Evolutionary conservation across 2,329 filamentous ascomycete species (phyloP).

Genomic region (Exophiala alcalophila): DNA sequence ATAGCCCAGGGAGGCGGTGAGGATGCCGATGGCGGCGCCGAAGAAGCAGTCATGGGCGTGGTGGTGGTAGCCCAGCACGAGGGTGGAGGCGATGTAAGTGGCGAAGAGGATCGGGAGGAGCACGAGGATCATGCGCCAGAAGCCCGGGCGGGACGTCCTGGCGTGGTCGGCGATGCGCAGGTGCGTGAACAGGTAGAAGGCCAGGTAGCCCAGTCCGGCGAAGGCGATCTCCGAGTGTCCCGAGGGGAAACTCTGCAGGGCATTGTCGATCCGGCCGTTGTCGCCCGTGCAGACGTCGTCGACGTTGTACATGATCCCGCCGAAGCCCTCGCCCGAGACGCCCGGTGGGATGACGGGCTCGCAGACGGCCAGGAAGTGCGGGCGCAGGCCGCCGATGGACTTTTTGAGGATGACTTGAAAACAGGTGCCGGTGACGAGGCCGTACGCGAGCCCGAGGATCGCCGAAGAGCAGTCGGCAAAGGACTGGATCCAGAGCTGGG

Average conservation of each 20-base stretch:
- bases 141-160: slow-evolving; percentile 33
- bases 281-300: slow-evolving; percentile 68
- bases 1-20: slow-evolving; percentile 43
- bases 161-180: slow-evolving; percentile 59
- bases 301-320: slow-evolving; percentile 56
- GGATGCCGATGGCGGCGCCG: slow-evolving; percentile 59
- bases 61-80: slow-evolving; percentile 68
- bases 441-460: slow-evolving; percentile 21
- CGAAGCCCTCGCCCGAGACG: slow-evolving; percentile 21
- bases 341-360: slow-evolving; percentile 14
- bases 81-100: slow-evolving; percentile 64
- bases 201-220: slow-evolving; percentile 71
- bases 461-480: slow-evolving; percentile 24
- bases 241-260: slow-evolving; percentile 78
- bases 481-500: slow-evolving; percentile 20
- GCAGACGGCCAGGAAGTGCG: slow-evolving; percentile 27
- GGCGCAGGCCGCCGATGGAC: slow-evolving; percentile 25
- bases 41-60: slow-evolving; percentile 67
- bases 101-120: slow-evolving; percentile 60
- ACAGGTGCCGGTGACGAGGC: slow-evolving; percentile 23
- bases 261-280: slow-evolving; percentile 71
- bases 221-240: slow-evolving; percentile 80
- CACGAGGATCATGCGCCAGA: slow-evolving; percentile 52
- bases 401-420: slow-evolving; percentile 27
- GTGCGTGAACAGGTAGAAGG: slow-evolving; percentile 67